Evolutionary conservation across 208 protist genomes (phyloP).

Genomic region (Leishmania turanica): DNA sequence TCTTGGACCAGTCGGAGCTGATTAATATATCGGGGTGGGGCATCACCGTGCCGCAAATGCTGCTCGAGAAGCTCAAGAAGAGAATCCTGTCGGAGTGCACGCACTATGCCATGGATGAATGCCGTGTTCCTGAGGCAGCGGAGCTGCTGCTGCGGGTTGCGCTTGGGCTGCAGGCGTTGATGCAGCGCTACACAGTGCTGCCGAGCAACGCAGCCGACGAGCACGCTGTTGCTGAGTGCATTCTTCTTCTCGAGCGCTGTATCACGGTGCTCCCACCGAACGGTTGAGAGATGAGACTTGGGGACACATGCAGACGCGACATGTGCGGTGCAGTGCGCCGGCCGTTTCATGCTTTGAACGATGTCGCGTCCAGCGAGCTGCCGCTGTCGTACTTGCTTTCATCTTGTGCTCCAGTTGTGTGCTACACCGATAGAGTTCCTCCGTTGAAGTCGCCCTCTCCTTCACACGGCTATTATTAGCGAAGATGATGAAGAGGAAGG

Average conservation of each 20-base stretch:
- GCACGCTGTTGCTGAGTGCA: constrained; percentile 13
- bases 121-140: constrained; percentile 3
- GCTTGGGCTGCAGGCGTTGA: constrained; percentile 33
- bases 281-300: not conserved
- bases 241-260: constrained; percentile 9
- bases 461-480: not conserved
- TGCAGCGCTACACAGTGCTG: constrained; percentile 45
- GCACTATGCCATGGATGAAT: constrained; percentile 1
- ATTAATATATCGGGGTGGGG: constrained; percentile 54
- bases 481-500: not conserved
- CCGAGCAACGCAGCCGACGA: constrained; percentile 36
- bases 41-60: constrained; percentile 37
- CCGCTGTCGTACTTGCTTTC: not conserved
- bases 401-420: not conserved
- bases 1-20: constrained; percentile 59
- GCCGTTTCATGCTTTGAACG: not conserved
- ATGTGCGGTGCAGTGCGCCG: not conserved
- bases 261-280: not conserved
- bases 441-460: not conserved
- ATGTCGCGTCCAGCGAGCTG: not conserved
- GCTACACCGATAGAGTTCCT: not conserved
- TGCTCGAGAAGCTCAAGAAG: constrained; percentile 57
- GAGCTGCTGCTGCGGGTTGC: constrained; percentile 24
- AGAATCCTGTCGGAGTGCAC: constrained; percentile 32
- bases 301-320: no score